Conservation (phyloP, 805 yeast species). For the Barnettozyma wickerhamii region DNA sequence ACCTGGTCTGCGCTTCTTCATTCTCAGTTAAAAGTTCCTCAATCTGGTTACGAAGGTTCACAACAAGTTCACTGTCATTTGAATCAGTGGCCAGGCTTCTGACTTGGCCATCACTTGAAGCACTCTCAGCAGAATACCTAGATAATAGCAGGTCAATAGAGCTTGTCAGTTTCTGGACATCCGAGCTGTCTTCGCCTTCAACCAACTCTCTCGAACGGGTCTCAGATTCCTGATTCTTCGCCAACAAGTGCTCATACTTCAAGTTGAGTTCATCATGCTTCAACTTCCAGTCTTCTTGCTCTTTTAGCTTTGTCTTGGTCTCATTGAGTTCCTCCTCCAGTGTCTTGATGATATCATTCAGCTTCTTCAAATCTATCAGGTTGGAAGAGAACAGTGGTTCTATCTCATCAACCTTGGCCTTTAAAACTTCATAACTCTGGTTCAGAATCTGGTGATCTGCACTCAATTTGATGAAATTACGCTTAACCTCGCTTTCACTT, state of each 20-base stretch:
- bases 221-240: constrained; percentile 41
- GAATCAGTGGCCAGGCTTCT: not conserved
- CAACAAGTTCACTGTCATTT: constrained; percentile 14
- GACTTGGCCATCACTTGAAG: constrained; percentile 17
- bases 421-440: constrained; percentile 40
- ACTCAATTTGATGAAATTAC: constrained; percentile 40
- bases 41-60: constrained; percentile 47
- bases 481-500: constrained; percentile 31
- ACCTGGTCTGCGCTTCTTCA: constrained; percentile 34
- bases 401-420: constrained; percentile 38
- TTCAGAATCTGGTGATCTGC: constrained; percentile 41
- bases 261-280: constrained; percentile 45
- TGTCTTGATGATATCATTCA: constrained; percentile 50
- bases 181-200: constrained; percentile 10
- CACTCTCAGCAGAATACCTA: constrained; percentile 21
- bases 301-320: constrained; percentile 37
- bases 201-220: constrained; percentile 31
- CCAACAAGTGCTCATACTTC: constrained; percentile 38
- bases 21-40: constrained; percentile 49
- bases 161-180: constrained; percentile 23
- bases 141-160: constrained; percentile 26
- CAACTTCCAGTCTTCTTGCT: constrained; percentile 40
- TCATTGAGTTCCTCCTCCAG: constrained; percentile 45
- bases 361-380: constrained; percentile 44
- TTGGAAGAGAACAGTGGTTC: constrained; percentile 52